Base-by-base conservation (phyloP, 2,329 filamentous ascomycete genomes). In the Alternaria tenuissima region DNA sequence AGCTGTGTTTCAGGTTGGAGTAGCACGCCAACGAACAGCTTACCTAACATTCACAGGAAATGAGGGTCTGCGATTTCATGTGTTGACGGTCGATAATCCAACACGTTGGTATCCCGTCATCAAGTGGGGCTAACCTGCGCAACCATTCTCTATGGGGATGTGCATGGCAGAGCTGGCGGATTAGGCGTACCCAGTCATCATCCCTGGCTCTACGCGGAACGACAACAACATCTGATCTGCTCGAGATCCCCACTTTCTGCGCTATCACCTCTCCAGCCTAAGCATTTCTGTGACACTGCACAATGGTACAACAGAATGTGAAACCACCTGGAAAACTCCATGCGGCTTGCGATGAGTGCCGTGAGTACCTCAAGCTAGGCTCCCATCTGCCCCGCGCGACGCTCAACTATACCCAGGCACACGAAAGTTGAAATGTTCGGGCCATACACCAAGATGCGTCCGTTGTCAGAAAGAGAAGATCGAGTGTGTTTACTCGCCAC, bases 341-440 rank as follows among this genome's bases (percentile, higher is more conserved):
- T 58, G 59, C 76, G 7, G 75, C 76, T 4, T 78, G 76, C 53
- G 76, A 78, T 53, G 76, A 77, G 57, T 78, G 76, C 61, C 68
- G 76, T 78, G 61, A 72, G 76, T 71, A 48, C 44, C 42, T 42
- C 52, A 18, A 43, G 24, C 41, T 24, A 38, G 38, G 52, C 47
- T 59, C 46, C 41, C 30, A 51, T 22, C 32, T 52, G 36, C 16
- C 41, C 32, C 41, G 34, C 22, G 51, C 22, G n/a, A 20, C 52
- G 47, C 46, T 59, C 61, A 56, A 57, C 46, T 32, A 11, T 22
- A 41, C 16, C 34, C 52, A 84, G 81, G 82, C 53, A 74, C 72
- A 16, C 79, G 82, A 60, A 85, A 85, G 67, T 66, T 85, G 44
- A 84, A 83, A 70, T 85, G 83, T 68, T 79, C 78, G 1, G 80